Conservation (phyloP, 1,284 basidiomycete genomes). For the Cryptococcus sp. region DNA sequence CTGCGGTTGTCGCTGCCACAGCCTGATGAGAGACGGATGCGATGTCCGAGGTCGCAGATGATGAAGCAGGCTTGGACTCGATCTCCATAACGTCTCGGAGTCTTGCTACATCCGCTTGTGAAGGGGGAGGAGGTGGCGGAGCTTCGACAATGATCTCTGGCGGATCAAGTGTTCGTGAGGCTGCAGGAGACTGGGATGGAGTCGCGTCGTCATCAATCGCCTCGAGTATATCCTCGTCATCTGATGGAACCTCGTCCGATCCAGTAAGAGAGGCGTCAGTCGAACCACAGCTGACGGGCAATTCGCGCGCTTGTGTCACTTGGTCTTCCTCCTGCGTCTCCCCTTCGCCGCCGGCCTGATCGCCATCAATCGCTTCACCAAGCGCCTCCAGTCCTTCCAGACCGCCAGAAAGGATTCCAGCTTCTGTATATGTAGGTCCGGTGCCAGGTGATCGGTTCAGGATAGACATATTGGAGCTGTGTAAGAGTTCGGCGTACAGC, state of each 20-base stretch:
- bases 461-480: constrained; percentile 97
- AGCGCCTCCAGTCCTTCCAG: constrained; percentile 76
- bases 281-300: constrained; percentile 62
- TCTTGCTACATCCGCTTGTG: constrained; percentile 39
- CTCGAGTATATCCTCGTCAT: constrained; percentile 69
- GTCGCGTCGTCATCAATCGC: constrained; percentile 58
- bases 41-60: constrained; percentile 24
- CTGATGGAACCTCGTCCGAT: constrained; percentile 70
- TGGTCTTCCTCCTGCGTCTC: constrained; percentile 57
- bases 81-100: constrained; percentile 42
- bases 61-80: constrained; percentile 18
- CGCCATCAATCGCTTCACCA: constrained; percentile 70
- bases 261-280: constrained; percentile 57
- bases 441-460: constrained; percentile 76
- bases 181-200: constrained; percentile 24
- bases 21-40: constrained; percentile 28
- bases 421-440: constrained; percentile 71
- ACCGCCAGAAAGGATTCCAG: constrained; percentile 79
- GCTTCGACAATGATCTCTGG: constrained; percentile 4
- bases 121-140: constrained; percentile 39
- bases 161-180: constrained; percentile 13
- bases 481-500: constrained; percentile 92
- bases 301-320: constrained; percentile 63
- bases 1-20: constrained; percentile 30
- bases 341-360: constrained; percentile 55